phyloP scores from a whole-genome alignment of 202 grass and related monocot species.

The Schoenoplectus triqueter region DNA sequence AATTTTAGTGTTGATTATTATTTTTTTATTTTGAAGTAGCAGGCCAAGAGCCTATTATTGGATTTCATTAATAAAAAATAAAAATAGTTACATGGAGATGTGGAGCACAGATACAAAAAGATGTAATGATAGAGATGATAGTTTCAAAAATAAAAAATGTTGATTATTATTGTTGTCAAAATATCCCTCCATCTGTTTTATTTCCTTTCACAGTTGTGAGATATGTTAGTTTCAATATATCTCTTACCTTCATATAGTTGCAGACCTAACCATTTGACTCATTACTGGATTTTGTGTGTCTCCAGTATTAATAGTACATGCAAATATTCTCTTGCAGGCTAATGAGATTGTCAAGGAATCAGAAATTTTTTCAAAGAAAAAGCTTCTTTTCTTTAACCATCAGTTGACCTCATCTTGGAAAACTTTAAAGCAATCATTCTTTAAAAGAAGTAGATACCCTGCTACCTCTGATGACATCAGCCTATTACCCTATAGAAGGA shows the following conservation, averaged over 20 bases:
- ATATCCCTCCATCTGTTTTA: neutral
- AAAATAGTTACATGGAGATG: too few species aligned
- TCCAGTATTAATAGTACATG: slow-evolving; percentile 20
- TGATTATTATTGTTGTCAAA: neutral
- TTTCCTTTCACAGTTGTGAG: neutral
- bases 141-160: too few species aligned
- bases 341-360: slow-evolving; percentile 67
- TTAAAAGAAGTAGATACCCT: slow-evolving; percentile 56
- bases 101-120: too few species aligned
- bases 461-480: slow-evolving; percentile 50
- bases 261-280: slow-evolving; percentile 21
- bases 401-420: slow-evolving; percentile 57
- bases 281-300: neutral
- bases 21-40: too few species aligned
- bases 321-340: slow-evolving; percentile 64
- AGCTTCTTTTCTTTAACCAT: slow-evolving; percentile 49
- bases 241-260: neutral
- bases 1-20: neutral
- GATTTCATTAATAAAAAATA: too few species aligned
- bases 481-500: slow-evolving; percentile 46
- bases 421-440: slow-evolving; percentile 53
- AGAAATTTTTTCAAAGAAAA: slow-evolving; percentile 48
- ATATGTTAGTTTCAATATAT: slow-evolving; percentile 8
- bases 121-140: too few species aligned
- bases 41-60: too few species aligned